Evolutionary conservation across 257 asterid species (phyloP).

Genomic region (Penstemon davidsonii): DNA sequence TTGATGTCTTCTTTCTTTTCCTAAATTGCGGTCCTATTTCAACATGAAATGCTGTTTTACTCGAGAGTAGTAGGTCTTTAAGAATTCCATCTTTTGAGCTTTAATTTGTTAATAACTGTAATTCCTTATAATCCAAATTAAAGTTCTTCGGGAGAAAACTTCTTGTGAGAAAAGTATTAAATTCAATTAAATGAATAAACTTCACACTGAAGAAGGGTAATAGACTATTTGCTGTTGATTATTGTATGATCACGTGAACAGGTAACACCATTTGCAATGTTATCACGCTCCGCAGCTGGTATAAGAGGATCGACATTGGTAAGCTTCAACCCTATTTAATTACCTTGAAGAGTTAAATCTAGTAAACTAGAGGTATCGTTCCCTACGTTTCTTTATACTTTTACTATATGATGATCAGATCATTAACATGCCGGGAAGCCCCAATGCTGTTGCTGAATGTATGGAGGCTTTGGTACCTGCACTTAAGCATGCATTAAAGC

Average conservation of each 20-base stretch:
- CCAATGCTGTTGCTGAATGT: slow-evolving; percentile 94
- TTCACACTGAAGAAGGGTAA: not conserved
- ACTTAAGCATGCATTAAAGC: slow-evolving; percentile 93
- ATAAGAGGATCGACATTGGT: slow-evolving; percentile 96
- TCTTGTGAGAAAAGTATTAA: too few relatives aligned
- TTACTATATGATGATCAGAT: slow-evolving; percentile 42
- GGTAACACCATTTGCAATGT: slow-evolving; percentile 96
- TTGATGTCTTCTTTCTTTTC: too few relatives aligned
- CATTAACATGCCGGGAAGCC: slow-evolving; percentile 98
- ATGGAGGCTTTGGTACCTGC: slow-evolving; percentile 88
- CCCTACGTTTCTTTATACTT: slow-evolving; percentile 18
- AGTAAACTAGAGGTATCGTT: not conserved
- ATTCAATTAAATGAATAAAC: not conserved
- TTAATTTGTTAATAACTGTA: not conserved
- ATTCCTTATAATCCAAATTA: not conserved
- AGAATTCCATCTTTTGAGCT: not conserved
- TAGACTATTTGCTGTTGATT: slow-evolving; percentile 5
- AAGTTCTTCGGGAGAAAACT: too few relatives aligned
- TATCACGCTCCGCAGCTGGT: slow-evolving; percentile 96
- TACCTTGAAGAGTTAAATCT: not conserved
- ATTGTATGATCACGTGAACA: slow-evolving; percentile 33
- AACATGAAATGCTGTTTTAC: too few relatives aligned
- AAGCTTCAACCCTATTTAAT: slow-evolving; percentile 20
- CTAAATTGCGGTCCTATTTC: too few relatives aligned
- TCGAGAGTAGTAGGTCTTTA: too few relatives aligned